These are phyloP conservation scores for Beauveria australis DNA, from an alignment of 2,329 filamentous ascomycete genomes.

Conservation along the genomic window DNA sequence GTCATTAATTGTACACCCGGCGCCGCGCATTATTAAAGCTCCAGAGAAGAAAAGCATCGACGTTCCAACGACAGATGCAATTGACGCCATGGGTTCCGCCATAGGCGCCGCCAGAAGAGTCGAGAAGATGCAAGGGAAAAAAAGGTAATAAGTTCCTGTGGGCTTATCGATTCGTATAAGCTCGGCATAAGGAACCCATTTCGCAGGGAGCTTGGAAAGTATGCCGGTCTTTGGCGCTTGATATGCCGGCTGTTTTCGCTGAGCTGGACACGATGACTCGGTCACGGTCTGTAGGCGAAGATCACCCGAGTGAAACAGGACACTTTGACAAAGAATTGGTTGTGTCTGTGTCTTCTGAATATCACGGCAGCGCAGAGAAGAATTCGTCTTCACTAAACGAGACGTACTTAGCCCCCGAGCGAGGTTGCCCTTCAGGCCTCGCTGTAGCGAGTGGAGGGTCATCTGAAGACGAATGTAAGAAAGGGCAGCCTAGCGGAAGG, in stretches of 20 bases:
- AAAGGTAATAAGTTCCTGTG: slow-evolving; percentile 74
- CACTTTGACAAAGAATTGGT: neutral
- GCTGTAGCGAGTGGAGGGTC: neutral
- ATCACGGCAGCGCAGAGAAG: neutral
- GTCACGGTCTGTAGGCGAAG: neutral
- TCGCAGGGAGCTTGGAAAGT: slow-evolving; percentile 58
- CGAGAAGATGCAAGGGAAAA: slow-evolving; percentile 78
- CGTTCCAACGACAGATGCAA: slow-evolving; percentile 55
- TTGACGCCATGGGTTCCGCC: slow-evolving; percentile 49
- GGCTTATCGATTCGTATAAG: slow-evolving; percentile 75
- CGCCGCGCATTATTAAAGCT: slow-evolving; percentile 77
- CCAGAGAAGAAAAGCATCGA: slow-evolving; percentile 65
- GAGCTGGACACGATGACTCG: neutral
- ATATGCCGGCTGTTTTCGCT: slow-evolving; percentile 36
- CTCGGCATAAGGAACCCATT: slow-evolving; percentile 49
- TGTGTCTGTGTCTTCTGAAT: neutral
- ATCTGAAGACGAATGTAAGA: neutral
- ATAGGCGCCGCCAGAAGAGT: slow-evolving; percentile 72
- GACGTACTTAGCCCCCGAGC: neutral
- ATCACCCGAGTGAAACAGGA: slow-evolving; percentile 2
- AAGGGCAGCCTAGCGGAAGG: neutral
- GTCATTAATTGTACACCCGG: slow-evolving; percentile 84
- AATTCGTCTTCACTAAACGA: neutral
- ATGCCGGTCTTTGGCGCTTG: slow-evolving; percentile 63
- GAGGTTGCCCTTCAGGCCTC: neutral